These are phyloP conservation scores for Cladophialophora exuberans DNA, from an alignment of 2,329 filamentous ascomycete species.

Conservation along the genomic window DNA sequence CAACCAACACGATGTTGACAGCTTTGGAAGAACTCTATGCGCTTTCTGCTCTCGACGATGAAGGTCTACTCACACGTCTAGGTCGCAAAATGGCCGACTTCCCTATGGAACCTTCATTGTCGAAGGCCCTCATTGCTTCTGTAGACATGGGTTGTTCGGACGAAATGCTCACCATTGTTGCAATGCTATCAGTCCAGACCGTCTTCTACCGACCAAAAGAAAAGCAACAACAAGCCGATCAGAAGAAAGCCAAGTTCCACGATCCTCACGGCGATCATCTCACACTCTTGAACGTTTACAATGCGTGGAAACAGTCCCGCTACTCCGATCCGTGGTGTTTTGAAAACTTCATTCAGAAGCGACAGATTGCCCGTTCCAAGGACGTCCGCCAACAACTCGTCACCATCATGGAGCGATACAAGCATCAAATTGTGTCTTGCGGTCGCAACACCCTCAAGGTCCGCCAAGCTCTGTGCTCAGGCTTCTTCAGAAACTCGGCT, in stretches of 20 bases:
- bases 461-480: constrained; percentile 83
- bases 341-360: constrained; percentile 95
- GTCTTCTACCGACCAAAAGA: constrained; percentile 97
- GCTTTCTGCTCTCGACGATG: constrained; percentile 87
- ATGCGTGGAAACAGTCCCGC: constrained; percentile 86
- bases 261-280: constrained; percentile 93
- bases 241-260: constrained; percentile 97
- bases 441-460: constrained; percentile 86
- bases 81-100: constrained; percentile 98
- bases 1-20: constrained; percentile 96
- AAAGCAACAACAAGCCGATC: constrained; percentile 93
- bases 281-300: constrained; percentile 94
- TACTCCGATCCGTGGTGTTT: constrained; percentile 91
- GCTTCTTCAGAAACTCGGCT: constrained; percentile 94
- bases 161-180: constrained; percentile 90
- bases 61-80: constrained; percentile 87
- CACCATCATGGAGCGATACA: constrained; percentile 91
- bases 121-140: constrained; percentile 86
- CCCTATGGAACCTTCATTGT: constrained; percentile 91
- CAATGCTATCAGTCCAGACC: constrained; percentile 84
- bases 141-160: constrained; percentile 89
- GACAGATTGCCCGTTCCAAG: constrained; percentile 83
- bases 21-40: constrained; percentile 95
- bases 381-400: constrained; percentile 91
- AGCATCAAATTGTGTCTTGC: constrained; percentile 79